Evolutionary conservation across 2,329 filamentous ascomycete species (phyloP), one percentile per base, ranked within the genome.

Genomic region (Knoxdaviesia capensis): DNA sequence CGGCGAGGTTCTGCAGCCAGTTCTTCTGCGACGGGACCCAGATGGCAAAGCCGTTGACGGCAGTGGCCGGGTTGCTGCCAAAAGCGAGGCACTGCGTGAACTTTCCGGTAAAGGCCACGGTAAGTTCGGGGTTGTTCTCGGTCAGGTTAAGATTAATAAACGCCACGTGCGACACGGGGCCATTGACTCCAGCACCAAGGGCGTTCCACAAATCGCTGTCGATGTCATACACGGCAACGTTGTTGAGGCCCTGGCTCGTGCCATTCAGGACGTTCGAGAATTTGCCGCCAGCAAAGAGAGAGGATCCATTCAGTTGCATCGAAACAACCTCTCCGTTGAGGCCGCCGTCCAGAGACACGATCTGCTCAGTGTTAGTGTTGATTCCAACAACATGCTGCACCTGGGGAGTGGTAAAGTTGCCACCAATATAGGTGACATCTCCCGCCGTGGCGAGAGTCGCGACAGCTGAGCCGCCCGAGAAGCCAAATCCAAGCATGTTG

Each of bases 1-100:
- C 63, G 34, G 75, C 58, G 11, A 94, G 61, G 49, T 92, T 90
- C 53, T 85, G 75, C 10, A 98, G 66, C 90, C 90, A 98, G 54
- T 90, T 90, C 44, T 68, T 69, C 47, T 71, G 67, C 4, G 86
- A 92, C 3, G 83, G 83, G 6, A 96, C 79, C 90, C 90, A 98
- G 34, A 96, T 67, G 9, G 85, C 88, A 52, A 98, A 85, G 2
- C 87, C 86, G 41, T 74, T 59, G 1, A 77, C 80, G 6, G 69
- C 52, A 31, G 77, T 66, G 7, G 74, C 69, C 6, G 66, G 57
- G 48, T 77, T 77, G 48, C 65, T 65, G 34, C 64, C 74, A 50
- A 85, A 88, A 0, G 69, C 71, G 31, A 78, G 69, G 46, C 94
- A 74, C 42, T 75, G 64, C 10, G 71, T 69, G 56, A 98, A 98